Evolutionary conservation across 441 rosid genomes (phyloP), one percentile per base, ranked within the genome.

Genomic region (Adansonia gregorii): DNA sequence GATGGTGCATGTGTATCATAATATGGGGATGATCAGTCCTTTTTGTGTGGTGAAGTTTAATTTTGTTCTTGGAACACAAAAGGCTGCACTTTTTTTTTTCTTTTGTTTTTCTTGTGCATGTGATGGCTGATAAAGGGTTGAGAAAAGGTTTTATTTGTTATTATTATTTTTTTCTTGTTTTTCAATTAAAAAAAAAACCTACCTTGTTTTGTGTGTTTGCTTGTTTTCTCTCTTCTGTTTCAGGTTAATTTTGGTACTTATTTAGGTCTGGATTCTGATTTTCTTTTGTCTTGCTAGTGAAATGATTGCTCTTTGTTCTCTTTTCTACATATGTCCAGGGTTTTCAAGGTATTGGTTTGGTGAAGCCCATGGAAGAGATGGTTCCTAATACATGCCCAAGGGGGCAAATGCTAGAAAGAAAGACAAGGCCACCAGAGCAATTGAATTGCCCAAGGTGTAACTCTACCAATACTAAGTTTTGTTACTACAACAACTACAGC

Each of bases 401-500:
- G 75, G 85, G 84, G 75, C 87, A 82, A 7, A 74, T 77, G 72
- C 59, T 84, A 74, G 95, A 89, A 83, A 85, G 85, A 76, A 91
- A 90, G 83, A 79, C 88, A 82, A 92, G 89, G 80, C 93, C 94
- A 7, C 92, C 85, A 22, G 97, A 90, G 86, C 92, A 92, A 80
- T 66, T 92, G 82, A 94, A 89, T 76, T 94, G 98, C 77, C 98
- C 98, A 15, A 89, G 98, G 77, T 94, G 98, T 65, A 91, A 86
- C 84, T 92, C 97, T 24, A 90, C 90, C 24, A 91, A 92, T 75
- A 91, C 97, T 45, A 94, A 94, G 85, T 94, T 92, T 78, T 94
- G 97, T 75, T 94, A 94, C 79, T 94, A 94, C 86, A 94, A 94
- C 86, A 94, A 94, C 68, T 94, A 94, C 78, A 94, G 98, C 81